A percentile compares a stretch with the other conserved stretches of the same genome.
Evolutionary conservation across 306 rosid species (phyloP).

Genomic region (Pterocarpus macrocarpus): DNA sequence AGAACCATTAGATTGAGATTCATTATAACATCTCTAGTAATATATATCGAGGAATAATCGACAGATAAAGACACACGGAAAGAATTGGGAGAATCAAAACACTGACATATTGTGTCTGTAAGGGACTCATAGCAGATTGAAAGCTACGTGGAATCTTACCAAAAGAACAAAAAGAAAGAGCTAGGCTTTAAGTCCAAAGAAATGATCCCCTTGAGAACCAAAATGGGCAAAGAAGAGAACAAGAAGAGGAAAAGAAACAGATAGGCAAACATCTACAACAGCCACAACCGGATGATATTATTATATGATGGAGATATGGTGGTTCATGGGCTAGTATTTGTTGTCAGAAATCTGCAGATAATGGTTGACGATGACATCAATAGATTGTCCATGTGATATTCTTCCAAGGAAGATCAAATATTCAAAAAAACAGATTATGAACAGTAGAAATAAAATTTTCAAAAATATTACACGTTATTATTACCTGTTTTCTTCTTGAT

Average conservation of each 20-base stretch:
- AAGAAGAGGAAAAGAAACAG: slow-evolving; percentile 33
- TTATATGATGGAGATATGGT: slow-evolving; percentile 41
- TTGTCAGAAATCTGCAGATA: slow-evolving; percentile 49
- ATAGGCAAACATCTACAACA: slow-evolving; percentile 26
- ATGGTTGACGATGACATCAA: slow-evolving; percentile 38
- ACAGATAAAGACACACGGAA: slow-evolving; percentile 35
- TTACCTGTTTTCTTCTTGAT: background rate
- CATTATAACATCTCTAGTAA: background rate
- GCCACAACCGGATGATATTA: slow-evolving; percentile 35
- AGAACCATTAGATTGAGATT: slow-evolving; percentile 16
- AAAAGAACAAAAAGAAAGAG: slow-evolving; percentile 29
- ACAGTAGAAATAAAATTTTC: background rate
- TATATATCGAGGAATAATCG: slow-evolving; percentile 27
- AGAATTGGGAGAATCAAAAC: slow-evolving; percentile 50
- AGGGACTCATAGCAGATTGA: slow-evolving; percentile 49
- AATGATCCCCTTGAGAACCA: slow-evolving; percentile 37
- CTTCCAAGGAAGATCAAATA: slow-evolving; percentile 31
- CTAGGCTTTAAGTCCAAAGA: slow-evolving; percentile 30
- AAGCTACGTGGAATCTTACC: slow-evolving; percentile 53
- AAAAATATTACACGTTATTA: background rate
- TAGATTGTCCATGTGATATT: slow-evolving; percentile 37
- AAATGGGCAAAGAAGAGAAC: slow-evolving; percentile 45
- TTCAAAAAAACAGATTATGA: too few relatives aligned
- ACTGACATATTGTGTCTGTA: slow-evolving; percentile 45
- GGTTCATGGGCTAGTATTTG: slow-evolving; percentile 37